A percentile compares a stretch with the other conserved stretches of the same genome.
Conservation (phyloP, 108 stramenopile genomes). For the Aurantiochytrium sp. region DNA sequence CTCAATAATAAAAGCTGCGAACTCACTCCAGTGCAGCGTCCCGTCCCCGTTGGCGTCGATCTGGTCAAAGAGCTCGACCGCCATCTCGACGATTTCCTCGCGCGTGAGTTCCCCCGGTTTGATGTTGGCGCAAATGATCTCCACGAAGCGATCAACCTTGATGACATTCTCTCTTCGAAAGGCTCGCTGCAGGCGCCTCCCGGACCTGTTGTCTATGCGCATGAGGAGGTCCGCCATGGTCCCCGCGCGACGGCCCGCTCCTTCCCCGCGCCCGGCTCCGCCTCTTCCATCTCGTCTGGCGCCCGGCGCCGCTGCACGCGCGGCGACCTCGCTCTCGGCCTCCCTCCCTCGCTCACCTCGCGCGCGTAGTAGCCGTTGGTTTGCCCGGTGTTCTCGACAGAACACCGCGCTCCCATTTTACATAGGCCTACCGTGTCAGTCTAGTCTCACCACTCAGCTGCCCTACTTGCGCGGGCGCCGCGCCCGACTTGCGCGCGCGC, state of each 20-base stretch:
- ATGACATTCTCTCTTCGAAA: not conserved
- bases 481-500: too few relatives aligned
- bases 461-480: too few relatives aligned
- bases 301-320: too few relatives aligned
- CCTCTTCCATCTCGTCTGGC: too few relatives aligned
- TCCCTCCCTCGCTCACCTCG: too few relatives aligned
- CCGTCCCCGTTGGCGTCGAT: constrained; percentile 1
- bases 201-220: not conserved
- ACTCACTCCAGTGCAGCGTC: not conserved
- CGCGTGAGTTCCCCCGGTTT: not conserved
- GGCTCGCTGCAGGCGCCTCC: not conserved
- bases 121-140: not conserved
- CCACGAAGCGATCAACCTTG: not conserved
- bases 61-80: not conserved
- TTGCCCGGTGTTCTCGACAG: too few relatives aligned
- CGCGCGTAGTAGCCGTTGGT: too few relatives aligned
- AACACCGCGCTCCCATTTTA: too few relatives aligned
- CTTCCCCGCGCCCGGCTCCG: not conserved
- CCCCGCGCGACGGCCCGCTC: not conserved
- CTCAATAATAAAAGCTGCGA: not conserved
- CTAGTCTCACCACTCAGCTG: too few relatives aligned
- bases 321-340: too few relatives aligned
- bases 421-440: too few relatives aligned
- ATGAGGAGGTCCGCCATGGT: constrained; percentile 1
- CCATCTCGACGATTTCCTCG: not conserved